Evolutionary conservation across 1,139 yeast genomes (phyloP), one percentile per base, ranked within the genome.

Genomic region (Pichia sp.): DNA sequence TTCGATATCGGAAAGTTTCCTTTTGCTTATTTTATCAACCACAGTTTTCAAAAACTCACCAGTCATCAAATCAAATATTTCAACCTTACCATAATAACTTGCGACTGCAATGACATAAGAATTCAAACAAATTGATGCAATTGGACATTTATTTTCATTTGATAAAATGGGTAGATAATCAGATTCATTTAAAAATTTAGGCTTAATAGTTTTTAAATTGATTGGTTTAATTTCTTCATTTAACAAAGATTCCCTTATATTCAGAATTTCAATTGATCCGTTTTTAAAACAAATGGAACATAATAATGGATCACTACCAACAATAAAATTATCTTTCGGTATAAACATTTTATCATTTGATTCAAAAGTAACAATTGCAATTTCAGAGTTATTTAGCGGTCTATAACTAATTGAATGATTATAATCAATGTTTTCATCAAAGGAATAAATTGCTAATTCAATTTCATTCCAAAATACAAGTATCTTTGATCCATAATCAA

Each of bases 71-170:
- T 88, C 87, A 65, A 80, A 80, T 28, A 86, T 69, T 48, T 82
- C 79, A 6, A 83, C 75, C 56, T 73, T 74, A 22, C 93, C 93
- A 58, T 82, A 77, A 59, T 75, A 77, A 2, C 87, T 86, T 0
- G 87, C 86, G 31, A 66, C 60, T 10, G 62, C 50, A 18, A 63
- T 49, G 5, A 65, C 58, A 28, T 62, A 42, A 4, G 67, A 59
- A 45, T 60, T 64, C 3, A 66, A 43, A 4, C 61, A 59, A 5
- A 65, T 50, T 19, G 62, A 59, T 6, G 62, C 54, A 38, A 52
- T 43, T n/a, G 51, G 50, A 2, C 41, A 36, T 36, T 53, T 46
- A 2, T 28, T 44, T 5, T 34, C 38, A 29, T 31, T 34, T 47
- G 61, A 62, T 9, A 53, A 42, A 38, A 53, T 53, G 10, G 54